Conservation (phyloP, 2,329 filamentous ascomycete species). For the Dactylonectria estremocensis region DNA sequence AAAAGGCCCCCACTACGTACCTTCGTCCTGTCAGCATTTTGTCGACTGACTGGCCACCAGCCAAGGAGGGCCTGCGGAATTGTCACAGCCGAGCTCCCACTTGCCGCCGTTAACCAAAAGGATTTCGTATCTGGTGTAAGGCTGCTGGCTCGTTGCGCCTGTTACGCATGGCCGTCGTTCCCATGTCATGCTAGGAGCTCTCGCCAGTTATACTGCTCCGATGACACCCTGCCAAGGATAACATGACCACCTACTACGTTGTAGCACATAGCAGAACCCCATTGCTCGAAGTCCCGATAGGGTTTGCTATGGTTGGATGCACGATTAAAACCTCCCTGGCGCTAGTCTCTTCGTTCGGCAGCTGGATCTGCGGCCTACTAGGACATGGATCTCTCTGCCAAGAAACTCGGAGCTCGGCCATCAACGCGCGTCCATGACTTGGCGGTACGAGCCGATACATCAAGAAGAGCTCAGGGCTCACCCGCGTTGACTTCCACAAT, state of each 20-base stretch:
- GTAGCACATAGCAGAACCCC: constrained; percentile 5
- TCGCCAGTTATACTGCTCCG: constrained; percentile 21
- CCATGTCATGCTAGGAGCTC: constrained; percentile 10
- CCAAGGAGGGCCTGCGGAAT: constrained; percentile 24
- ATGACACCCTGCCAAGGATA: constrained; percentile 32
- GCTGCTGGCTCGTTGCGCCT: background rate
- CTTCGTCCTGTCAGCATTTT: constrained; percentile 37
- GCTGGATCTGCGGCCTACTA: constrained; percentile 49
- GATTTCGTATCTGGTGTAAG: background rate
- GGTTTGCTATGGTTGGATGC: constrained; percentile 46
- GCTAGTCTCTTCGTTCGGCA: constrained; percentile 46
- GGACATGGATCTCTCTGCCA: constrained; percentile 48
- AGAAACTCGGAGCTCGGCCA: constrained; percentile 48
- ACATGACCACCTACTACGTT: constrained; percentile 4
- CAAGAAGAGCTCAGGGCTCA: constrained; percentile 47
- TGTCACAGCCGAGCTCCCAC: constrained; percentile 16
- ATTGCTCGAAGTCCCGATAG: constrained; percentile 45
- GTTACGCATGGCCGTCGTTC: constrained; percentile 11
- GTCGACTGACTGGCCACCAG: constrained; percentile 27
- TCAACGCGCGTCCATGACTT: constrained; percentile 51
- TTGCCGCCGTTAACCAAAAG: background rate
- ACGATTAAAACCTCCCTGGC: constrained; percentile 47
- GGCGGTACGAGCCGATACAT: constrained; percentile 46
- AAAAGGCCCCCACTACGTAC: constrained; percentile 39
- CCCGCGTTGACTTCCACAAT: constrained; percentile 41